These are phyloP conservation scores for Tranzscheliella williamsii DNA, from an alignment of 1,284 basidiomycete species.

Conservation along the genomic window DNA sequence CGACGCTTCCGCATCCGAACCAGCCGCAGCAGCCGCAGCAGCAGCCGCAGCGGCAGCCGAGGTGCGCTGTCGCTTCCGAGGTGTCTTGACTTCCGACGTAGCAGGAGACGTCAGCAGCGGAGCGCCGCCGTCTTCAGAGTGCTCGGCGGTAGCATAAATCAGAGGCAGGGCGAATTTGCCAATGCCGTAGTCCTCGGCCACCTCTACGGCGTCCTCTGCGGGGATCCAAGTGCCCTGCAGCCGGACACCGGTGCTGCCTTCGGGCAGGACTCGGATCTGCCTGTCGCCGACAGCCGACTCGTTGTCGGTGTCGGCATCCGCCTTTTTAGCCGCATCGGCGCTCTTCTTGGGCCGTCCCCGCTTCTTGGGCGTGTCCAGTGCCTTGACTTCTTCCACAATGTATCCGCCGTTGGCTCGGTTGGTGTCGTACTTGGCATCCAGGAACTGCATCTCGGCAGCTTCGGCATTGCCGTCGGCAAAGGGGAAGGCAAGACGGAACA, in stretches of 20 bases:
- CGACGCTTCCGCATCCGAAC: conserved; percentile 19
- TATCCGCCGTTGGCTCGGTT: conserved; percentile 78
- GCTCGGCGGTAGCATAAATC: conserved; percentile 76
- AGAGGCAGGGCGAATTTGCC: conserved; percentile 70
- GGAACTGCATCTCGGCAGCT: conserved; percentile 78
- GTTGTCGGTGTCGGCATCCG: conserved; percentile 19
- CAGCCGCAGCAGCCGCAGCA: too few species aligned
- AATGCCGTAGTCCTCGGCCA: conserved; percentile 72
- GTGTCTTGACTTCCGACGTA: conserved; percentile 26
- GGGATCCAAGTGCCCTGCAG: conserved; percentile 90
- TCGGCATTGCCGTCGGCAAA: conserved; percentile 78
- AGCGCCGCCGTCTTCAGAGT: conserved; percentile 58
- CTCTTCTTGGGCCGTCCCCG: conserved; percentile 38
- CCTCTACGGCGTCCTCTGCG: conserved; percentile 70
- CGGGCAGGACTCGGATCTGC: conserved; percentile 37
- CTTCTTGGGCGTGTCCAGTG: conserved; percentile 57
- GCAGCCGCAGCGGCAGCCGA: conserved; percentile 23
- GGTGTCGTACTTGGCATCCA: conserved; percentile 78
- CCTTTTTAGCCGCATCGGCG: conserved; percentile 26
- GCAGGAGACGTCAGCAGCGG: conserved; percentile 43
- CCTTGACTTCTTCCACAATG: conserved; percentile 63
- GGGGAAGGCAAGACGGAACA: conserved; percentile 97
- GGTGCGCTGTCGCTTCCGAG: conserved; percentile 32
- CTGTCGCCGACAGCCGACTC: conserved; percentile 22
- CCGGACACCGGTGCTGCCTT: conserved; percentile 62